Base-by-base conservation (phyloP, 2,329 filamentous ascomycete species). In the Fonsecaea multimorphosa region DNA sequence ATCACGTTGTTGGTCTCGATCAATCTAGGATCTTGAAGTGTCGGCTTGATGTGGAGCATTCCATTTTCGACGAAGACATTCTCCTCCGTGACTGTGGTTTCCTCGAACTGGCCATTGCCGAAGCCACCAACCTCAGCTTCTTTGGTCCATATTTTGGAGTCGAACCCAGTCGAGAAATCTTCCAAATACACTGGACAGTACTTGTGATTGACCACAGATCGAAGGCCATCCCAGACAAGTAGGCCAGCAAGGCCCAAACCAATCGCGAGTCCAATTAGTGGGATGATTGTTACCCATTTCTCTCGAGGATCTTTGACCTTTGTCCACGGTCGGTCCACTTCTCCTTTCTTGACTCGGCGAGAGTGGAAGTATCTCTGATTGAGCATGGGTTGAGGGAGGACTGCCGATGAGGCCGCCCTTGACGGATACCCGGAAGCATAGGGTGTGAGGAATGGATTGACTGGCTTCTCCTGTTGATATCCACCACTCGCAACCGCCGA, bases 231-330 rank as follows among this genome's bases (percentile, higher is more conserved):
- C 83, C 88, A 95, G 55, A 95, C 82, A 52, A 95, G 78, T 72
- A 93, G 86, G 0, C 84, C 91, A 0, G 89, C 86, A 46, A 93
- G 79, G 2, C 76, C 85, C 38, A 94, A 75, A 14, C 92, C 92
- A 14, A 93, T 67, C 2, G 88, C 55, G 57, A 95, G 86, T 54
- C 91, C 91, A 27, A 92, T 75, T 49, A 93, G 74, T 1, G 91
- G 91, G 64, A 96, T 85, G 68, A 94, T 92, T 1, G 89, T 93
- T 8, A 92, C 88, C 91, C 91, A 95, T 80, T 93, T 95, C 83
- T 94, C 90, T 76, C 88, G 90, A 16, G 90, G 89, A 71, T 93
- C 89, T 65, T 83, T 87, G 19, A 85, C 78, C 44, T 90, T 78
- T 51, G 66, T 68, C 92, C 92, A 95, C 19, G 91, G 90, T 78